Evolutionary conservation across 78 protist genomes (phyloP).

Genomic region (Capsaspora owczarzaki): DNA sequence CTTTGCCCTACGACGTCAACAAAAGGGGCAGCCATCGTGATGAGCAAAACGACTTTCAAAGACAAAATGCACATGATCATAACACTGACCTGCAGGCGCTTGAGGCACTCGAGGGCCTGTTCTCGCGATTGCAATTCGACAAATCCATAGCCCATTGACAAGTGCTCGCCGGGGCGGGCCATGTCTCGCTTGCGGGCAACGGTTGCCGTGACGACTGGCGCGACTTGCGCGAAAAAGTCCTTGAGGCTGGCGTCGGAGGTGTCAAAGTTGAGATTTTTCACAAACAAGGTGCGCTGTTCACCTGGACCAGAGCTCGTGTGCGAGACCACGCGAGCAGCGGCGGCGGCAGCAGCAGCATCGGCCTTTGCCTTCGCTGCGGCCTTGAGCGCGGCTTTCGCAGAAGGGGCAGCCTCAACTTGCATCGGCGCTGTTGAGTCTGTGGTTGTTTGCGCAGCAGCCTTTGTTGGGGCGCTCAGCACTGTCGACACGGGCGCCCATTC

Average conservation of each 20-base stretch:
- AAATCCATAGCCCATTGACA: conserved; percentile 78
- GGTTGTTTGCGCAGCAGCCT: too few species aligned
- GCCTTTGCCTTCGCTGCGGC: background rate
- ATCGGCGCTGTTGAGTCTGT: too few species aligned
- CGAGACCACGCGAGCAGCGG: too few species aligned
- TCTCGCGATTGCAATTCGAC: conserved; percentile 44
- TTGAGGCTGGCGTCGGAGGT: conserved; percentile 60
- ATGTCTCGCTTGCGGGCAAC: background rate
- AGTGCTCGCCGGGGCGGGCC: background rate
- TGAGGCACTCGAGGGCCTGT: conserved; percentile 30
- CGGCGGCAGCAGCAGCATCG: background rate
- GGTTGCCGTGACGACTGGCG: background rate
- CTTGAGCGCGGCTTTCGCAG: too few species aligned
- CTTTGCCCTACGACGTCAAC: background rate
- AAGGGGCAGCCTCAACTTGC: too few species aligned
- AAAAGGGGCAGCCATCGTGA: background rate
- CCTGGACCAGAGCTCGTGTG: too few species aligned
- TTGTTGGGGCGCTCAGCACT: too few species aligned
- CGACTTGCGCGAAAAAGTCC: conserved; percentile 20
- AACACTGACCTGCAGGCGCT: conserved; percentile 14
- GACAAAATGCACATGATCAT: background rate
- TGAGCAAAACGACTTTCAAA: background rate
- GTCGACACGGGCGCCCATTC: conserved; percentile 97
- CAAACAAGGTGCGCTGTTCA: conserved; percentile 40
- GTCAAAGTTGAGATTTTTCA: conserved; percentile 82